phyloP scores from a whole-genome alignment of 2,329 filamentous ascomycete species.

The Neoarthrinium moseri region DNA sequence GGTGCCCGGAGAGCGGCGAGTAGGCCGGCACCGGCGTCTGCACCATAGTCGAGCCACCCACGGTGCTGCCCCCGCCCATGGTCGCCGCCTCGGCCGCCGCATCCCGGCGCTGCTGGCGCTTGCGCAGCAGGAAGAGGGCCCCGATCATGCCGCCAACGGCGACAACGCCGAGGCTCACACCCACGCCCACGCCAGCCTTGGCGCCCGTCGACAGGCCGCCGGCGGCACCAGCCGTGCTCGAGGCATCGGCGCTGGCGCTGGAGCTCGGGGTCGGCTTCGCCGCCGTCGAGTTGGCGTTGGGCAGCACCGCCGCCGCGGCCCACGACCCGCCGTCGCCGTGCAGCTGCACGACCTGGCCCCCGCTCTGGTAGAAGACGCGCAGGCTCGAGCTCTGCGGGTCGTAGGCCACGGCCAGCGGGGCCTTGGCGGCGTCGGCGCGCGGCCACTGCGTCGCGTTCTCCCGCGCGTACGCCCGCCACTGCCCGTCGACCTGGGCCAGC shows the following conservation, averaged over 20 bases:
- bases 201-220: constrained; percentile 27
- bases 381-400: constrained; percentile 20
- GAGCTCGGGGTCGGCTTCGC: constrained; percentile 3
- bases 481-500: constrained; percentile 20
- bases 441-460: constrained; percentile 16
- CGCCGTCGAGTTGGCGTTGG: constrained; percentile 21
- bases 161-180: constrained; percentile 31
- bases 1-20: constrained; percentile 4
- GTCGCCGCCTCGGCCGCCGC: constrained; percentile 12
- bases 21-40: constrained; percentile 7
- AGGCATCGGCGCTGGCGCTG: background rate
- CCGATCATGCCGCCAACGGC: constrained; percentile 26
- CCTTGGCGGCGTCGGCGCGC: constrained; percentile 23
- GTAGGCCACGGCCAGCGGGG: constrained; percentile 27
- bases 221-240: constrained; percentile 1
- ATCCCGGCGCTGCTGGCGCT: constrained; percentile 19
- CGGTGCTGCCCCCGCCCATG: constrained; percentile 3
- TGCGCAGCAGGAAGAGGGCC: constrained; percentile 24
- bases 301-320: constrained; percentile 24
- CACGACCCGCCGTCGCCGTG: constrained; percentile 27
- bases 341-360: constrained; percentile 28
- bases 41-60: background rate
- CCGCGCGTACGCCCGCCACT: constrained; percentile 24
- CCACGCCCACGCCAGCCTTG: constrained; percentile 33
- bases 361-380: constrained; percentile 34